Percentiles rank a stretch among this genome's conserved stretches.
These are phyloP conservation scores for Gloeophyllum trabeum DNA, from an alignment of 768 basidiomycete species.

Conservation along the genomic window DNA sequence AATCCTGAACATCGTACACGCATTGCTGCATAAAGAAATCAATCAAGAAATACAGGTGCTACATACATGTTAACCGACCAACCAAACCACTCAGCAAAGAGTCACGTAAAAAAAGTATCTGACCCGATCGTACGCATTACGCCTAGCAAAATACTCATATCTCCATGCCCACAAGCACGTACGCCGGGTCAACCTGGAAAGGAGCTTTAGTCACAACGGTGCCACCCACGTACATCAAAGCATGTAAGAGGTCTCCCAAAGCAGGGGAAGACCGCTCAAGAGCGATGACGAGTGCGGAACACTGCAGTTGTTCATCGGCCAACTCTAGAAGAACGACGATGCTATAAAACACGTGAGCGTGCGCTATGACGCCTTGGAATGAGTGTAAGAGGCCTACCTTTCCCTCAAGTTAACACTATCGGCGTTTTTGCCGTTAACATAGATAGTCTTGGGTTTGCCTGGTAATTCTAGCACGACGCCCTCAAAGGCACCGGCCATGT, in stretches of 20 bases:
- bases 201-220: constrained; percentile 73
- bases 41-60: too few species aligned
- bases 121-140: too few species aligned
- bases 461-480: constrained; percentile 72
- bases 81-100: too few species aligned
- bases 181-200: constrained; percentile 65
- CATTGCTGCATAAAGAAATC: too few species aligned
- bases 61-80: too few species aligned
- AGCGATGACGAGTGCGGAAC: constrained; percentile 69
- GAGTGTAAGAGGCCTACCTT: constrained; percentile 38
- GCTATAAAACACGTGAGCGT: constrained; percentile 24
- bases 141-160: too few species aligned
- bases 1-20: too few species aligned
- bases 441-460: constrained; percentile 62
- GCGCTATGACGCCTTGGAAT: constrained; percentile 2
- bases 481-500: constrained; percentile 59
- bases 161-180: constrained; percentile 80
- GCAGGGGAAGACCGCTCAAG: constrained; percentile 64
- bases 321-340: constrained; percentile 82
- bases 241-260: constrained; percentile 69
- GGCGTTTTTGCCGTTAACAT: constrained; percentile 78
- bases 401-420: constrained; percentile 71
- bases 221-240: constrained; percentile 89
- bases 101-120: too few species aligned
- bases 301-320: constrained; percentile 74